A percentile compares a stretch with the other conserved stretches of the same genome.
These are phyloP conservation scores for Achlya hypogyna DNA, from an alignment of 352 stramenopile genomes.

Conservation along the genomic window DNA sequence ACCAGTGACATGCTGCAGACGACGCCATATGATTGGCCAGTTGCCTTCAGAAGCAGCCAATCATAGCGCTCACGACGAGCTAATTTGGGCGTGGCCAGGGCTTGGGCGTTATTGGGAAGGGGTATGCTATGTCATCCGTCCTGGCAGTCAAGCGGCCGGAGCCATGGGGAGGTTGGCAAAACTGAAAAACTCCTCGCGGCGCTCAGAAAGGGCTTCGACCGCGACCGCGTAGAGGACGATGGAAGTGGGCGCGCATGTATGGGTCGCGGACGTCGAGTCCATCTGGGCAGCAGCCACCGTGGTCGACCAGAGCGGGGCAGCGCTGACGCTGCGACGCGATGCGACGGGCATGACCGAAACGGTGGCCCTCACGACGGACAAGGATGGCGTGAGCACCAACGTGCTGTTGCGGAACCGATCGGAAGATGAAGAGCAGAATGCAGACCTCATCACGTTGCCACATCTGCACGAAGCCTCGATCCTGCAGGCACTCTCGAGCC, in stretches of 20 bases:
- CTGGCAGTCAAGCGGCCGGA: neutral
- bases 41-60: neutral
- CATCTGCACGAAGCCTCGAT: slow-evolving; percentile 82
- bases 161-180: neutral
- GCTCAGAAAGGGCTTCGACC: neutral
- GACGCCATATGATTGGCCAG: neutral
- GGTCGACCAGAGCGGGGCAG: slow-evolving; percentile 5
- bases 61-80: neutral
- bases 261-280: slow-evolving; percentile 43
- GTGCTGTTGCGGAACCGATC: slow-evolving; percentile 59
- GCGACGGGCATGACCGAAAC: slow-evolving; percentile 11
- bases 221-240: slow-evolving; percentile 25
- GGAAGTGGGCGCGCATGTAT: slow-evolving; percentile 64
- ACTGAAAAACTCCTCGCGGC: neutral
- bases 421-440: slow-evolving; percentile 49
- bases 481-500: slow-evolving; percentile 60
- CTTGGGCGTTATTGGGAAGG: no score
- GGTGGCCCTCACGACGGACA: slow-evolving; percentile 30
- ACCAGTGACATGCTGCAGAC: neutral
- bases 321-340: neutral
- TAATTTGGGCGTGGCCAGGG: no score
- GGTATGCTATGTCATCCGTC: neutral
- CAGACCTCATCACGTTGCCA: slow-evolving; percentile 65
- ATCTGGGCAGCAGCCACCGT: slow-evolving; percentile 54
- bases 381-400: slow-evolving; percentile 47